Conservation (phyloP, 1,284 basidiomycete species). For the Cutaneotrichosporon sp. region DNA sequence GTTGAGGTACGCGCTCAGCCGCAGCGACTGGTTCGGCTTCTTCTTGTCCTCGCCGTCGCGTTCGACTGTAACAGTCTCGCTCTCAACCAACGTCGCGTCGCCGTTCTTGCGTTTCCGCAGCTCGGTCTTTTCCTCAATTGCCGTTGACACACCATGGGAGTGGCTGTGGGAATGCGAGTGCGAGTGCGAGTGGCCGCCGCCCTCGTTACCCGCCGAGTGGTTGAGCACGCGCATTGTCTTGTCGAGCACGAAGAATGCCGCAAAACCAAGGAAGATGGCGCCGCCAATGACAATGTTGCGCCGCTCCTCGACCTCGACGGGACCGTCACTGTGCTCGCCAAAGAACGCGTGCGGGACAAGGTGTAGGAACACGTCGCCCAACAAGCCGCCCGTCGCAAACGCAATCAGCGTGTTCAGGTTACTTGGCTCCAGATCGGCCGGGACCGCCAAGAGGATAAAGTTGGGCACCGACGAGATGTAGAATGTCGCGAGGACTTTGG, state of each 20-base stretch:
- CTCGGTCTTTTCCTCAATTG: conserved; percentile 20
- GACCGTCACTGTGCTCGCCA: conserved; percentile 68
- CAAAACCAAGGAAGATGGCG: conserved; percentile 75
- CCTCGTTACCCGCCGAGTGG: conserved; percentile 48
- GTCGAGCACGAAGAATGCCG: conserved; percentile 82
- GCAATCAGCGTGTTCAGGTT: conserved; percentile 79
- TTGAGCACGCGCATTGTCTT: conserved; percentile 73
- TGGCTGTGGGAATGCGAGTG: conserved; percentile 60
- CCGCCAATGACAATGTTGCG: conserved; percentile 79
- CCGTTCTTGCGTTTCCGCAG: conserved; percentile 36
- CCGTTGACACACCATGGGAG: conserved; percentile 32
- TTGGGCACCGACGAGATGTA: conserved; percentile 91
- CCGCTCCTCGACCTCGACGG: conserved; percentile 79
- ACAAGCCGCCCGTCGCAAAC: conserved; percentile 66
- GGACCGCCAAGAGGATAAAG: conserved; percentile 84
- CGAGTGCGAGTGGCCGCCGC: conserved; percentile 50
- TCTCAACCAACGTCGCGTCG: conserved; percentile 19
- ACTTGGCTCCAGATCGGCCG: conserved; percentile 70
- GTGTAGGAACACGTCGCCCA: conserved; percentile 85
- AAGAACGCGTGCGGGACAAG: conserved; percentile 83
- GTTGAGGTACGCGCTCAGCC: conserved; percentile 81
- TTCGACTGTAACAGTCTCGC: conserved; percentile 12
- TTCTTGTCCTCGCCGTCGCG: conserved; percentile 19
- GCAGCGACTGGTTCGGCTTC: conserved; percentile 52
- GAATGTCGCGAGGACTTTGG: conserved; percentile 78